phyloP scores from a whole-genome alignment of 306 rosid species.

The Elaeagnus macrophylla region DNA sequence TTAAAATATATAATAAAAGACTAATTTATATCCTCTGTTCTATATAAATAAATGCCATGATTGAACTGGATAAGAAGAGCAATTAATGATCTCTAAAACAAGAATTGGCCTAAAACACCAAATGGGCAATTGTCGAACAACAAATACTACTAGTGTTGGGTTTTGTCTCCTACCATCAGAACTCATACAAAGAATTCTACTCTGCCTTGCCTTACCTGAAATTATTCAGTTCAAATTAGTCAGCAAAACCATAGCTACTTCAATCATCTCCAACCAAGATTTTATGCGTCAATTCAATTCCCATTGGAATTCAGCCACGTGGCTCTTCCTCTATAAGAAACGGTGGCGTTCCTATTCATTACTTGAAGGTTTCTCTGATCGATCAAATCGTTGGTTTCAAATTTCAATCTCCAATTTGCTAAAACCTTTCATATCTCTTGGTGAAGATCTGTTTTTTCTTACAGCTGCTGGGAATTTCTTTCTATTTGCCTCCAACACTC shows the following conservation, averaged over 20 bases:
- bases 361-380: constrained; percentile 48
- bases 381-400: constrained; percentile 50
- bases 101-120: neutral
- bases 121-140: constrained; percentile 40
- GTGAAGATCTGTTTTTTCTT: constrained; percentile 46
- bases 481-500: constrained; percentile 45
- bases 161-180: constrained; percentile 50
- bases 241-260: constrained; percentile 19
- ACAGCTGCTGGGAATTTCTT: constrained; percentile 42
- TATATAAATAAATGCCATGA: neutral
- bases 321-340: constrained; percentile 61
- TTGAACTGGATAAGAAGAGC: neutral
- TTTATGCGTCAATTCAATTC: constrained; percentile 43
- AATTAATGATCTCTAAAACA: neutral
- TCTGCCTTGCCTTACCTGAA: constrained; percentile 33
- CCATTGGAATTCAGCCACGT: constrained; percentile 36
- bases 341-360: constrained; percentile 54
- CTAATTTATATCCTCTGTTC: too few relatives aligned
- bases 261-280: constrained; percentile 28
- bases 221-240: constrained; percentile 26
- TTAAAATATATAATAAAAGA: too few relatives aligned
- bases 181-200: constrained; percentile 44
- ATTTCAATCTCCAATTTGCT: constrained; percentile 38
- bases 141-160: constrained; percentile 34
- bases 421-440: constrained; percentile 32